phyloP scores from a whole-genome alignment of 495 filamentous ascomycete genomes.

The Bathelium albidoporum region DNA sequence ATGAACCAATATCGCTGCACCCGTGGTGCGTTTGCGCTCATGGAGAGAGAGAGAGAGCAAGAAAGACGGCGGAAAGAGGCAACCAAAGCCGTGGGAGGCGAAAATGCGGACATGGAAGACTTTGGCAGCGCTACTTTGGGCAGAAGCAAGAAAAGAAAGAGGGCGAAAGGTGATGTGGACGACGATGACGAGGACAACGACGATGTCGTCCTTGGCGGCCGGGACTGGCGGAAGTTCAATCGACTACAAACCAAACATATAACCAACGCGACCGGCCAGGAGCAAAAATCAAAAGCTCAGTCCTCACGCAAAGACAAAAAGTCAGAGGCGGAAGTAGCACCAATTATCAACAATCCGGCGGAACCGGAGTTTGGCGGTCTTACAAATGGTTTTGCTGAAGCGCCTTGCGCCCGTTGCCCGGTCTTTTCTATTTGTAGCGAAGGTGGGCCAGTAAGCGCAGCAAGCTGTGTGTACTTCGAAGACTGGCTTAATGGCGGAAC shows the following conservation, averaged over 20 bases:
- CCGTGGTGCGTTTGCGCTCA: conserved; percentile 41
- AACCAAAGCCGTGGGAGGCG: conserved; percentile 1
- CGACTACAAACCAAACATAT: neutral
- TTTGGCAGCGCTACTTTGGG: neutral
- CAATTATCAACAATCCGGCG: conserved; percentile 8
- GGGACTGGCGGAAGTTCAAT: neutral
- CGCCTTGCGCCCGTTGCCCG: conserved; percentile 83
- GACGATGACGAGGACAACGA: neutral
- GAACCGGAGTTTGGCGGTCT: conserved; percentile 16
- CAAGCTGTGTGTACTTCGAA: conserved; percentile 82
- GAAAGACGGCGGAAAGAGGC: conserved; percentile 32
- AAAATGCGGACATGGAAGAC: conserved; percentile 32
- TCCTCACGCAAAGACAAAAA: neutral
- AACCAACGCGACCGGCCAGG: conserved; percentile 2
- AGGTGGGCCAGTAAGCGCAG: conserved; percentile 76
- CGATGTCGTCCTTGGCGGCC: neutral
- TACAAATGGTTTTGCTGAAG: conserved; percentile 66
- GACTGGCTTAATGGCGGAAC: conserved; percentile 50
- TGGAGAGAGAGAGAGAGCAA: conserved; percentile 35
- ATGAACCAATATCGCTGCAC: conserved; percentile 15
- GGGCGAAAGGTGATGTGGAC: neutral
- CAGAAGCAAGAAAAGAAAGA: neutral
- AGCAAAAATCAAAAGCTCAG: conserved; percentile 11
- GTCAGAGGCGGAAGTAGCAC: neutral
- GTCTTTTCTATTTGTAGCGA: conserved; percentile 89